Evolutionary conservation across 345 rosid genomes (phyloP), one percentile per base, ranked within the genome.

Genomic region (Eutrema heterophyllum): DNA sequence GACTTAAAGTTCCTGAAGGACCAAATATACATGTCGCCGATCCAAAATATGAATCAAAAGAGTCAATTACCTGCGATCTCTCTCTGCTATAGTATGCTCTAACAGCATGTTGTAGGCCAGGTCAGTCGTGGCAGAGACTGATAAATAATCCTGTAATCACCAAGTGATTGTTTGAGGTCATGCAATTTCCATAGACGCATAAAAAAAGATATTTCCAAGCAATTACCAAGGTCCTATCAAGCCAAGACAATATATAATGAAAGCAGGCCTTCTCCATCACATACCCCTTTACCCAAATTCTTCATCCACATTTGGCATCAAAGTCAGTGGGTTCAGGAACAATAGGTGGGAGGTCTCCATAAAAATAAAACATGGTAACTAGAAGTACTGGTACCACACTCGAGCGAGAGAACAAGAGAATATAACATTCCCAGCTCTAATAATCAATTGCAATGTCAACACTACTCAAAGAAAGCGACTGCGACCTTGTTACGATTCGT

Each of bases 41-140:
- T 73, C 59, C 43, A 46, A 65, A 48, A 35, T 33, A 53, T 21
- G 38, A 58, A 32, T 45, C 29, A 54, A 67, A 59, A 66, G 43
- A 43, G 56, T 33, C 49, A 69, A 56, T 78, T 82, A 95, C 99
- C 99, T 95, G 79, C 97, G 97, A 73, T 95, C 99, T 80, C 94
- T 95, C 80, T 95, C 99, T 35, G 97, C 88, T 72, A 86, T 82
- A 33, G 99, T 86, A 82, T 92, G 98, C 68, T 92, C 99, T 72
- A 95, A 82, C 74, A 95, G 83, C 68, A 90, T 89, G 85, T 80
- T 61, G 72, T 89, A 95, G 9, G 99, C 89, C 78, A 87, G 77
- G 83, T 95, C 98, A 69, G 83, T 90, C 36, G 99, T 95, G 49
- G 85, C 70, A 58, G 94, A 78, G 55, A 84, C 70, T 54, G 98